phyloP scores from a whole-genome alignment of 192 early-diverging fungal genomes.

The Coemansia sp. region DNA sequence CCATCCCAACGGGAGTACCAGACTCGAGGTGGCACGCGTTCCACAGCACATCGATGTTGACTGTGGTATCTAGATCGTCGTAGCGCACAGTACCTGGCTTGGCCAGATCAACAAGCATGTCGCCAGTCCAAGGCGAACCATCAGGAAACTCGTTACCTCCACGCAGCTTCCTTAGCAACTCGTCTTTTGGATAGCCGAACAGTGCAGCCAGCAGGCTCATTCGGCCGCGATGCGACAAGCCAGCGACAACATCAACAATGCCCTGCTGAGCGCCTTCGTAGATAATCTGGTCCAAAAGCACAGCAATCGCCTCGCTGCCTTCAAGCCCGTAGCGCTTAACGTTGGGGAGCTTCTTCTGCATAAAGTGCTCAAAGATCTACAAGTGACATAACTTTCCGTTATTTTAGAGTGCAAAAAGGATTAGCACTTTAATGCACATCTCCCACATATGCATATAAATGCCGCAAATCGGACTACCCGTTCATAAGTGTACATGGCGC shows the following conservation, averaged over 20 bases:
- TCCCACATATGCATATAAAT: neutral
- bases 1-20: conserved; percentile 93
- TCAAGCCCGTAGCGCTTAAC: conserved; percentile 98
- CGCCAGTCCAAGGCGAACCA: conserved; percentile 74
- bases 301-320: conserved; percentile 95
- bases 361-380: conserved; percentile 94
- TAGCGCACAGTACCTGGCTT: conserved; percentile 78
- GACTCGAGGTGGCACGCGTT: conserved; percentile 97
- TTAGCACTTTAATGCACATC: neutral
- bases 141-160: conserved; percentile 91
- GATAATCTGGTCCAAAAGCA: conserved; percentile 84
- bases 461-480: neutral
- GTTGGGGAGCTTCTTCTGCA: conserved; percentile 94
- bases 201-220: conserved; percentile 90
- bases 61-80: conserved; percentile 72
- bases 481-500: conserved; percentile 1
- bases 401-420: neutral
- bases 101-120: conserved; percentile 90
- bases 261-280: conserved; percentile 62
- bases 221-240: conserved; percentile 97
- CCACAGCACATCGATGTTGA: conserved; percentile 63
- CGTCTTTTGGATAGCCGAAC: conserved; percentile 75
- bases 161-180: conserved; percentile 91
- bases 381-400: neutral
- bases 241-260: conserved; percentile 75